Evolutionary conservation across 441 rosid genomes (phyloP), one percentile per base, ranked within the genome.

Genomic region (Croton laevigatus): DNA sequence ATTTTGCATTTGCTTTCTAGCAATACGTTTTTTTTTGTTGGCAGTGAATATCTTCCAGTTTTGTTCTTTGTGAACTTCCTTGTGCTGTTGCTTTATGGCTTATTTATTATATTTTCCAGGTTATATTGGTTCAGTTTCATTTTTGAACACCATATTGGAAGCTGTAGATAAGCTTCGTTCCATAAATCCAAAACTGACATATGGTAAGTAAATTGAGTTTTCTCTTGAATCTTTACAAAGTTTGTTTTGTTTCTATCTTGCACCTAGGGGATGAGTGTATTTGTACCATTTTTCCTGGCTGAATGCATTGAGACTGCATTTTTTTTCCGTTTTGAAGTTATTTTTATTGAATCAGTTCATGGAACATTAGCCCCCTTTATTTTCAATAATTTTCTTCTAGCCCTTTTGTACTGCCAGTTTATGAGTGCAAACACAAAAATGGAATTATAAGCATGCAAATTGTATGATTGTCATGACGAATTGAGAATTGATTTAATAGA

Each of bases 51-150:
- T 11, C 4, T 42, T 23, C 44, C 12, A 22, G 52, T 44, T 46
- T 46, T 34, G 22, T 63, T 45, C 53, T 67, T 4, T 19, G 11
- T 22, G 20, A 38, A 36, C 54, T 61, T 73, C 53, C 19, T 66
- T 45, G 1, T 70, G 75, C 71, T 16, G 5, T 65, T 72, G 68
- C 57, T 12, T 23, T 8, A 59, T 68, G 64, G 22, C 57, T 54
- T 48, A 55, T 32, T 71, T 3, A 63, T 68, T 76, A 44, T 59
- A 55, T 73, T 69, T 81, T 59, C 63, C 86, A 93, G 99, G 98
- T 69, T 96, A 96, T 77, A 93, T 96, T 70, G 99, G 99, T 71
- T 96, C 99, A n/a, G 96, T 87, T 76, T 96, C 99, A 8, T 96
- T 96, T 74, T 74, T 96, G 80, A 80, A 88, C 81, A 83, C 89